A percentile compares a stretch with the other conserved stretches of the same genome.
Conservation (phyloP, 352 stramenopile genomes). For the Globisporangium middletonii region DNA sequence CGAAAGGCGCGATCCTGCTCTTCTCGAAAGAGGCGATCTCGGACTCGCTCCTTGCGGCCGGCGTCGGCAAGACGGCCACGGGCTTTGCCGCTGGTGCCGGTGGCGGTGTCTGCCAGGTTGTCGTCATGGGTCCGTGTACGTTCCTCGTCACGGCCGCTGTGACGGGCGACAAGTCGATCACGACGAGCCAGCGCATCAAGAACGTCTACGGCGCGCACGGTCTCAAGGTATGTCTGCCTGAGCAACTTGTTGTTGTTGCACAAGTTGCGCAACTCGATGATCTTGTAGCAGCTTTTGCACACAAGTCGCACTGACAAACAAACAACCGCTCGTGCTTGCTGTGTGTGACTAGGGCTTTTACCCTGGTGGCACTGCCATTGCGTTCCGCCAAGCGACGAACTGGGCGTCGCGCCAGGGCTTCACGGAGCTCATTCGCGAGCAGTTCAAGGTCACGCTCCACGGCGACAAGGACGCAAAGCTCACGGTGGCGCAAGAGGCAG, state of each 20-base stretch:
- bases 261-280: too few species aligned
- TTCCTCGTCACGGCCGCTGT: constrained; percentile 89
- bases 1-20: constrained; percentile 87
- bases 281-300: too few species aligned
- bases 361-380: constrained; percentile 85
- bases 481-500: constrained; percentile 81
- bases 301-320: not conserved
- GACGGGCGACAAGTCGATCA: constrained; percentile 87
- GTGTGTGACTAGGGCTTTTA: constrained; percentile 68
- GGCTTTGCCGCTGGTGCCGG: constrained; percentile 80
- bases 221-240: constrained; percentile 35
- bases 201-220: constrained; percentile 83
- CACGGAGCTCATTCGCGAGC: constrained; percentile 82
- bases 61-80: constrained; percentile 55
- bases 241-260: too few species aligned
- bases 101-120: constrained; percentile 83
- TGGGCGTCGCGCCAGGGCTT: constrained; percentile 89
- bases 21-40: constrained; percentile 88
- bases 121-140: constrained; percentile 89
- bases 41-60: constrained; percentile 68
- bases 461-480: constrained; percentile 83
- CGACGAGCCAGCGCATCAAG: constrained; percentile 71
- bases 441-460: constrained; percentile 85
- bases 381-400: constrained; percentile 90
- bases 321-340: not conserved